Percentiles rank a stretch among this genome's conserved stretches.
phyloP scores from a whole-genome alignment of 2,329 filamentous ascomycete species.

The Talaromyces verruculosus region DNA sequence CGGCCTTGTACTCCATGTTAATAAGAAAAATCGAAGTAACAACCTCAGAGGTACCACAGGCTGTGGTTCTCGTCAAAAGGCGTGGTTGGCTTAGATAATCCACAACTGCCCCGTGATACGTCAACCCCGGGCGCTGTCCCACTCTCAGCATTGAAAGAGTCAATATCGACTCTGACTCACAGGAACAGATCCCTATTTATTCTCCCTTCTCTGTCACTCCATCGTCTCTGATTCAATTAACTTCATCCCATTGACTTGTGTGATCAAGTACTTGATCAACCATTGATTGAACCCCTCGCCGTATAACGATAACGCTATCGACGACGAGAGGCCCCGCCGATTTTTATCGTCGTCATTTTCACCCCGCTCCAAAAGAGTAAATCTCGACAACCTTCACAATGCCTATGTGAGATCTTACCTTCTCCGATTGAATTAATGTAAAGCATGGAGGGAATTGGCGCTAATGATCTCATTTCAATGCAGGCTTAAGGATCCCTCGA shows the following conservation, averaged over 20 bases:
- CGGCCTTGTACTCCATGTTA: neutral
- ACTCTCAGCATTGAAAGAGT: neutral
- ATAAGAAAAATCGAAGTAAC: neutral
- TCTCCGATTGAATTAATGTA: neutral
- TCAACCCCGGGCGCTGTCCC: neutral
- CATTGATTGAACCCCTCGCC: conserved; percentile 1
- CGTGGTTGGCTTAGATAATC: conserved; percentile 6
- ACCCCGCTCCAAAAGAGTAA: conserved; percentile 23
- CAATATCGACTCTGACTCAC: neutral
- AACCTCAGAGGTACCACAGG: neutral
- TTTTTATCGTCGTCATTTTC: conserved; percentile 25
- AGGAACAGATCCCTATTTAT: neutral
- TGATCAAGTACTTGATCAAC: neutral
- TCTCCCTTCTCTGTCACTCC: neutral
- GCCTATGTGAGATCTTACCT: conserved; percentile 37
- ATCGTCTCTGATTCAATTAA: neutral
- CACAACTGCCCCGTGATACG: neutral
- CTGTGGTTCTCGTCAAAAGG: neutral
- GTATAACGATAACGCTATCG: conserved; percentile 1
- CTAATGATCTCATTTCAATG: conserved; percentile 16
- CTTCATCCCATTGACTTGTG: neutral
- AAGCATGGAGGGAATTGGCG: neutral
- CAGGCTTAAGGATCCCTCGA: conserved; percentile 52
- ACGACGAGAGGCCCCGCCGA: conserved; percentile 10
- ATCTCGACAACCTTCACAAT: conserved; percentile 30